A percentile compares a stretch with the other conserved stretches of the same genome.
phyloP scores from a whole-genome alignment of 805 yeast species.

The Brettanomyces sp. region DNA sequence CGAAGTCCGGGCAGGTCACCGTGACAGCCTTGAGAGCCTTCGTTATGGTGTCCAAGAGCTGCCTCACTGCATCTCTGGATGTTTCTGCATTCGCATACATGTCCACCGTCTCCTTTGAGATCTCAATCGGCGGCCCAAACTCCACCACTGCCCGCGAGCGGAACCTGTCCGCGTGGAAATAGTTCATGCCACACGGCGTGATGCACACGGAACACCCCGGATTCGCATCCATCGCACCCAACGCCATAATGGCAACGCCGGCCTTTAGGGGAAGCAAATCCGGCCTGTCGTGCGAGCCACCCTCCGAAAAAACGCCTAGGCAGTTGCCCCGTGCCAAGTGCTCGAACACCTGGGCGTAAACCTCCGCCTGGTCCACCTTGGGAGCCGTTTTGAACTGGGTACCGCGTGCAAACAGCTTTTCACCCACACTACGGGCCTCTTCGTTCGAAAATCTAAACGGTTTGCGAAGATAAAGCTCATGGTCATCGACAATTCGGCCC shows the following conservation, averaged over 20 bases:
- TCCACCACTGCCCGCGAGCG: constrained; percentile 93
- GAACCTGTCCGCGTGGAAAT: constrained; percentile 92
- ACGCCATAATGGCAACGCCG: constrained; percentile 96
- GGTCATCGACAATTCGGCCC: constrained; percentile 58
- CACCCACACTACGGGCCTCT: constrained; percentile 31
- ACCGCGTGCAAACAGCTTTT: constrained; percentile 37
- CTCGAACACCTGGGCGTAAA: constrained; percentile 75
- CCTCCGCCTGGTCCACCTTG: constrained; percentile 77
- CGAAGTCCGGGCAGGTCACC: constrained; percentile 81
- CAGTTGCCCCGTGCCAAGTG: constrained; percentile 76
- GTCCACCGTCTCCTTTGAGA: constrained; percentile 50
- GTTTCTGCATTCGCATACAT: constrained; percentile 52
- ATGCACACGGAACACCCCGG: constrained; percentile 73
- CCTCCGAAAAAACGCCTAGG: constrained; percentile 94
- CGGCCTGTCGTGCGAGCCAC: constrained; percentile 95
- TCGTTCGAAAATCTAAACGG: constrained; percentile 42
- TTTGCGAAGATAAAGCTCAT: constrained; percentile 56
- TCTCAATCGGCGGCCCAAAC: constrained; percentile 80
- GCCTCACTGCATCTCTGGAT: constrained; percentile 64
- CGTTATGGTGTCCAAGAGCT: constrained; percentile 59
- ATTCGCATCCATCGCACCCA: constrained; percentile 80
- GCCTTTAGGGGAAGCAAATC: constrained; percentile 88
- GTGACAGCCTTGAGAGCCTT: constrained; percentile 77
- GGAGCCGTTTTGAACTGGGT: constrained; percentile 63
- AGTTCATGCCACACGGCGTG: constrained; percentile 96